These are phyloP conservation scores for Curvularia lunata DNA, from an alignment of 2,329 filamentous ascomycete genomes.

Conservation along the genomic window DNA sequence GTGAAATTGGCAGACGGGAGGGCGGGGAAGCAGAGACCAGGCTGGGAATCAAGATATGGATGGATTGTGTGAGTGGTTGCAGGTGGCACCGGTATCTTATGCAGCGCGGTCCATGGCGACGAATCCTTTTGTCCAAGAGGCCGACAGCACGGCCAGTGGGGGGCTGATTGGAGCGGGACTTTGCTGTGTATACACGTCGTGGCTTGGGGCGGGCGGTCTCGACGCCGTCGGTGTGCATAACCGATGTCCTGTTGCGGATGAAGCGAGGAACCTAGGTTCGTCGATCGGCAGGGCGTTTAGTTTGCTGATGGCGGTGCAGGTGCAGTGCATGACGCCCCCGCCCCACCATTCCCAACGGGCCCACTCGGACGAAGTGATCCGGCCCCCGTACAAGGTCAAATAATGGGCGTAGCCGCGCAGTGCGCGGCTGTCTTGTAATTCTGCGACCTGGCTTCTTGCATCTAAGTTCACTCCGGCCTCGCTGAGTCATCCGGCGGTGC, in stretches of 20 bases:
- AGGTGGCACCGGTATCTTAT: constrained; percentile 9
- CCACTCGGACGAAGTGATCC: constrained; percentile 21
- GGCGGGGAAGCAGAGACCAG: not conserved
- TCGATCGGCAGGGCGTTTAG: constrained; percentile 28
- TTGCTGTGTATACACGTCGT: not conserved
- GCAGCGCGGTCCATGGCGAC: constrained; percentile 8
- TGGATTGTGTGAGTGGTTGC: constrained; percentile 7
- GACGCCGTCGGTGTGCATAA: constrained; percentile 2
- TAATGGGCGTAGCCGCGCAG: constrained; percentile 33
- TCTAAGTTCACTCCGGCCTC: too few species aligned
- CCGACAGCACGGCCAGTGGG: constrained; percentile 8
- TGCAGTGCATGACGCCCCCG: constrained; percentile 16
- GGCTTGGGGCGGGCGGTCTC: constrained; percentile 10
- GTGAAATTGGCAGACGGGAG: constrained; percentile 1
- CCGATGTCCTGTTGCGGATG: constrained; percentile 6
- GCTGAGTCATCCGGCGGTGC: constrained; percentile 6
- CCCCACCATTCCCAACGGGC: constrained; percentile 32
- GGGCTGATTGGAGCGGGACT: too few species aligned
- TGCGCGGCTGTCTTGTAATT: constrained; percentile 37
- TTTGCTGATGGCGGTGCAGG: constrained; percentile 14
- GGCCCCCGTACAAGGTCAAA: constrained; percentile 9
- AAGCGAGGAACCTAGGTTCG: constrained; percentile 36
- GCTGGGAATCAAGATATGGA: not conserved
- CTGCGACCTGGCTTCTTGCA: constrained; percentile 6
- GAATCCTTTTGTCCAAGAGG: not conserved